phyloP scores from a whole-genome alignment of 1,284 basidiomycete genomes.

The Lignosus rhinocerotis region DNA sequence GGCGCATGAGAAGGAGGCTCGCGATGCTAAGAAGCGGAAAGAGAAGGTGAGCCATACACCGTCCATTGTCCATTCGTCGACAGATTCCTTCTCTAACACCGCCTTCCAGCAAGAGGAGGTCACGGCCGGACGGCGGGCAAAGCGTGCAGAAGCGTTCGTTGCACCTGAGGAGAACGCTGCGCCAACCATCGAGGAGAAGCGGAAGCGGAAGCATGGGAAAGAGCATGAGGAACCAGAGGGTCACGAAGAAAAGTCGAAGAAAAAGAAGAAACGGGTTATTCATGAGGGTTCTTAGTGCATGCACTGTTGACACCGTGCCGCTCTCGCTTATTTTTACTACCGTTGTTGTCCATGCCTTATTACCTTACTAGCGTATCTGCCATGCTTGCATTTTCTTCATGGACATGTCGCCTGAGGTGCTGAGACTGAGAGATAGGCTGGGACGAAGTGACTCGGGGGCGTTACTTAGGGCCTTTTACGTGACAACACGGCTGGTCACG shows the following conservation, averaged over 20 bases:
- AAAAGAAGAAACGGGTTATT: constrained; percentile 32
- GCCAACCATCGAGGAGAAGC: constrained; percentile 78
- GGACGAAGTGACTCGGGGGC: not conserved
- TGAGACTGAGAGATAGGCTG: not conserved
- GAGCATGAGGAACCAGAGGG: constrained; percentile 22
- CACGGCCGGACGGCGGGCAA: constrained; percentile 66
- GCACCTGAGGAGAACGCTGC: constrained; percentile 76
- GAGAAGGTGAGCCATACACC: constrained; percentile 54
- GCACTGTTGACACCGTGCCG: not conserved
- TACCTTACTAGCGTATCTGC: not conserved
- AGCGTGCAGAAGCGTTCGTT: constrained; percentile 82
- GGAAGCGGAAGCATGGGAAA: constrained; percentile 46
- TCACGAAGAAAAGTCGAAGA: constrained; percentile 28
- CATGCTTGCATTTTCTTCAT: not conserved
- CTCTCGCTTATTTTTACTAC: not conserved
- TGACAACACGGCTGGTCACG: not conserved
- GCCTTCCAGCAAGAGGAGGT: constrained; percentile 69
- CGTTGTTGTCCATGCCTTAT: not conserved
- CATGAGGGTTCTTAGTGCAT: constrained; percentile 9
- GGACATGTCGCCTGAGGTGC: not conserved
- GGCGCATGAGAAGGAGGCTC: constrained; percentile 73
- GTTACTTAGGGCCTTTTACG: not conserved
- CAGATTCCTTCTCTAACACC: not conserved
- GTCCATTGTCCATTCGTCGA: not conserved
- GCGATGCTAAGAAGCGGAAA: constrained; percentile 63